Evolutionary conservation across 2,329 filamentous ascomycete genomes (phyloP).

Genomic region (Penicillium sp.): DNA sequence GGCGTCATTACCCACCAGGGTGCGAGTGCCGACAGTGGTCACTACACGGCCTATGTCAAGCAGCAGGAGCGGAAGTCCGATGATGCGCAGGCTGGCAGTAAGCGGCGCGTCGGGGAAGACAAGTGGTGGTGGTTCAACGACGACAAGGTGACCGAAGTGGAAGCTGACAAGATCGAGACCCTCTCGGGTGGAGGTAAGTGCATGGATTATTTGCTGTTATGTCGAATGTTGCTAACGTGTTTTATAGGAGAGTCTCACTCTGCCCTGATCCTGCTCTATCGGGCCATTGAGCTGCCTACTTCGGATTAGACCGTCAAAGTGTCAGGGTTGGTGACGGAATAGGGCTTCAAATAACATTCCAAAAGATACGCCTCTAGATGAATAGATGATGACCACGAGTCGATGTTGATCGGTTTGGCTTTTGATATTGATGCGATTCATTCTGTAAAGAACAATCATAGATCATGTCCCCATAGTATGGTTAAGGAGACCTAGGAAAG

Average conservation of each 20-base stretch:
- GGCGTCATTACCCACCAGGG: slow-evolving; percentile 96
- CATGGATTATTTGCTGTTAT: slow-evolving; percentile 2
- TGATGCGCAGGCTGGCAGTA: slow-evolving; percentile 66
- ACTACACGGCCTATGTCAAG: slow-evolving; percentile 98
- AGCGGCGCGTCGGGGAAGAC: slow-evolving; percentile 65
- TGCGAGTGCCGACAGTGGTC: slow-evolving; percentile 90
- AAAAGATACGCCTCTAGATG: slow-evolving; percentile 19
- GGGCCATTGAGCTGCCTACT: slow-evolving; percentile 47
- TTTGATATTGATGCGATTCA: not conserved
- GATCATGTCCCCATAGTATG: not conserved
- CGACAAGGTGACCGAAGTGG: slow-evolving; percentile 90
- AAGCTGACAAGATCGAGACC: slow-evolving; percentile 82
- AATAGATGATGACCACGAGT: slow-evolving; percentile 24
- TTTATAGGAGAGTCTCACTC: slow-evolving; percentile 47
- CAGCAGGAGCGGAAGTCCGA: slow-evolving; percentile 62
- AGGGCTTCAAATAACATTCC: not conserved
- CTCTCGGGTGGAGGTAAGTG: slow-evolving; percentile 75
- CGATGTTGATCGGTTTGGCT: slow-evolving; percentile 7
- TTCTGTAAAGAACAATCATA: not conserved
- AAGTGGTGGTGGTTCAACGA: slow-evolving; percentile 99
- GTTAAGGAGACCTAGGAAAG: not conserved
- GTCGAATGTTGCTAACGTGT: slow-evolving; percentile 14
- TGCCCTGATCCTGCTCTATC: slow-evolving; percentile 48
- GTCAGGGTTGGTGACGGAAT: not conserved
- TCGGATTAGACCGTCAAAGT: slow-evolving; percentile 27